Conservation (phyloP, 495 filamentous ascomycete genomes). For the Pseudevernia furfuracea region DNA sequence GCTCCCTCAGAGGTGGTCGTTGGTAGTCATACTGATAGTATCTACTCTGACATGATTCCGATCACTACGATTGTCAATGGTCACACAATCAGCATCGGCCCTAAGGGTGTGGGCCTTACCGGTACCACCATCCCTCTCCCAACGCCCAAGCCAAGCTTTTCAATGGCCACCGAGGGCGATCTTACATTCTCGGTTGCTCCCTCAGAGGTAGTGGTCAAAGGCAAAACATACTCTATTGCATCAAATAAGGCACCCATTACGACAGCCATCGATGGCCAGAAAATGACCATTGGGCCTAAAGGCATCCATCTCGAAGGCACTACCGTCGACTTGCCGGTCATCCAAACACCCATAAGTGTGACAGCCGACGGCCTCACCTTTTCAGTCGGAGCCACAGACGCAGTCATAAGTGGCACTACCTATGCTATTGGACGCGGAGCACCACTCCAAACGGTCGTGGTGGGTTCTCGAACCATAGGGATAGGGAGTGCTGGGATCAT, state of each 20-base stretch:
- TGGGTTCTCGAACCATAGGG: conserved; percentile 40
- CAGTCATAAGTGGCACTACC: conserved; percentile 40
- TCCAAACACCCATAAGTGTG: conserved; percentile 29
- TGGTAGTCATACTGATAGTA: conserved; percentile 39
- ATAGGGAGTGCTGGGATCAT: conserved; percentile 39
- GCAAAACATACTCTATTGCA: conserved; percentile 38
- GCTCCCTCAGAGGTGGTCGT: conserved; percentile 38
- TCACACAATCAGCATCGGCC: conserved; percentile 42
- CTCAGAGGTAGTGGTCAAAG: conserved; percentile 39
- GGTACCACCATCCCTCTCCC: conserved; percentile 33
- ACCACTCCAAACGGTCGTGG: conserved; percentile 31
- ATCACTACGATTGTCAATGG: conserved; percentile 37
- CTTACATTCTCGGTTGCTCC: conserved; percentile 38
- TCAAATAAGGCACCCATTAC: conserved; percentile 27
- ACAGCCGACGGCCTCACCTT: conserved; percentile 34
- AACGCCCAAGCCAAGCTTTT: conserved; percentile 9
- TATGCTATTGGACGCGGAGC: conserved; percentile 36
- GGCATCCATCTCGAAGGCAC: conserved; percentile 35
- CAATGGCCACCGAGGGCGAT: conserved; percentile 34
- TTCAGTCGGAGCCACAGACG: conserved; percentile 34
- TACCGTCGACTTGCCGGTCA: conserved; percentile 31
- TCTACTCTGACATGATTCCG: conserved; percentile 29
- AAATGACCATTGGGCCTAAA: conserved; percentile 40
- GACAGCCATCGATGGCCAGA: conserved; percentile 39
- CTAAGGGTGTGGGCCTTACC: conserved; percentile 35